phyloP scores from a whole-genome alignment of 306 rosid genomes.

The Cucumis sativus region DNA sequence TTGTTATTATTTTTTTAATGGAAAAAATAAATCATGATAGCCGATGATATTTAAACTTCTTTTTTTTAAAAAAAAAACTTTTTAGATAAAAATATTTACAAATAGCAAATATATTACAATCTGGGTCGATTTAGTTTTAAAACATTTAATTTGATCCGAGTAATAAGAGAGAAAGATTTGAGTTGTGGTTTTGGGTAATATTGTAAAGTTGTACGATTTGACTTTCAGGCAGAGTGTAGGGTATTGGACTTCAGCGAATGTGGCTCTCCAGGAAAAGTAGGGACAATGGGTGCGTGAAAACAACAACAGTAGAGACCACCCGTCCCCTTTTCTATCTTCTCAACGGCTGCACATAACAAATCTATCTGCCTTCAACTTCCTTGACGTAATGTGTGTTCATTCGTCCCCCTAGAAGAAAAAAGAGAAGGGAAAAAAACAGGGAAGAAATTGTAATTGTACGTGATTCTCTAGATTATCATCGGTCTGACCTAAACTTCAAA shows the following conservation, averaged over 20 bases:
- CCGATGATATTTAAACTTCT: too few species aligned
- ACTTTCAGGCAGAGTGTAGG: constrained; percentile 67
- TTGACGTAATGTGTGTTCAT: too few species aligned
- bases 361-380: not conserved
- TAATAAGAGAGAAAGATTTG: too few species aligned
- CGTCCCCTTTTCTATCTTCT: constrained; percentile 66
- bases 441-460: not conserved
- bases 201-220: not conserved
- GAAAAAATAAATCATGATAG: too few species aligned
- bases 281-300: constrained; percentile 19
- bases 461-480: not conserved
- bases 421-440: too few species aligned
- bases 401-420: not conserved
- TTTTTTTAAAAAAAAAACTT: too few species aligned
- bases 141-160: too few species aligned
- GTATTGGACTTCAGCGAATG: constrained; percentile 92
- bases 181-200: too few species aligned
- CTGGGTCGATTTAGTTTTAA: too few species aligned
- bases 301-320: constrained; percentile 28
- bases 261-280: constrained; percentile 55
- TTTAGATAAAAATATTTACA: too few species aligned
- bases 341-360: constrained; percentile 40
- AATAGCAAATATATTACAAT: too few species aligned
- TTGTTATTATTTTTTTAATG: too few species aligned
- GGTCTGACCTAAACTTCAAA: not conserved